Conservation (phyloP, 305 asterid species). For the Fraxinus latifolia region DNA sequence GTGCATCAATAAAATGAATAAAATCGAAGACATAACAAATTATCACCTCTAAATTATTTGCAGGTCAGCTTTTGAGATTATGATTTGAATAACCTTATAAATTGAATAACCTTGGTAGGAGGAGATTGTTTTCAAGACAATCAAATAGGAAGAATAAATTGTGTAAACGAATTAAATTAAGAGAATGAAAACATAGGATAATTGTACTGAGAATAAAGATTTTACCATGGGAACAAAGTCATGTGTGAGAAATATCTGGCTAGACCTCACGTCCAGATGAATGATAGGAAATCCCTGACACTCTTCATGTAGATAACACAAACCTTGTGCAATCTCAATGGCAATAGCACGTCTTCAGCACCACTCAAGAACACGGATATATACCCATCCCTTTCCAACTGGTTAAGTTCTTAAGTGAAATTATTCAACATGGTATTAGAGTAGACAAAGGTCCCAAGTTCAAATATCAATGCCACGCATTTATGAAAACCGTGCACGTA, state of each 20-base stretch:
- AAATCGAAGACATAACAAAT: not conserved
- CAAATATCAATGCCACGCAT: not conserved
- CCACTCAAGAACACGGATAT: slow-evolving; percentile 39
- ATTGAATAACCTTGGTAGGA: not conserved
- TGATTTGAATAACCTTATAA: not conserved
- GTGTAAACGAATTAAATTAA: not conserved
- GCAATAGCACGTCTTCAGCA: slow-evolving; percentile 43
- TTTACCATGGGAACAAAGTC: slow-evolving; percentile 46
- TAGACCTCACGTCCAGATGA: slow-evolving; percentile 46
- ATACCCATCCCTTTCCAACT: not conserved
- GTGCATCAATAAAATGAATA: not conserved
- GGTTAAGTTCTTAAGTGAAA: not conserved
- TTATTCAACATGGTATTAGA: not conserved
- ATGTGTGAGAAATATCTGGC: slow-evolving; percentile 39
- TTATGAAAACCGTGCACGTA: not conserved
- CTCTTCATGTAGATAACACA: slow-evolving; percentile 56
- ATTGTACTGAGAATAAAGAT: not conserved
- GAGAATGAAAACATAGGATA: not conserved
- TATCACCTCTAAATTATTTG: not conserved
- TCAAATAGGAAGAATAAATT: not conserved
- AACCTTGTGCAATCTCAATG: slow-evolving; percentile 57
- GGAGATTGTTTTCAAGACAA: not conserved
- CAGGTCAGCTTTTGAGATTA: not conserved
- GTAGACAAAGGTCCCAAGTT: not conserved
- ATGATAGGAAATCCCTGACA: slow-evolving; percentile 51